phyloP scores from a whole-genome alignment of 2,329 filamentous ascomycete species.

The Plectosphaerella cucumerina region DNA sequence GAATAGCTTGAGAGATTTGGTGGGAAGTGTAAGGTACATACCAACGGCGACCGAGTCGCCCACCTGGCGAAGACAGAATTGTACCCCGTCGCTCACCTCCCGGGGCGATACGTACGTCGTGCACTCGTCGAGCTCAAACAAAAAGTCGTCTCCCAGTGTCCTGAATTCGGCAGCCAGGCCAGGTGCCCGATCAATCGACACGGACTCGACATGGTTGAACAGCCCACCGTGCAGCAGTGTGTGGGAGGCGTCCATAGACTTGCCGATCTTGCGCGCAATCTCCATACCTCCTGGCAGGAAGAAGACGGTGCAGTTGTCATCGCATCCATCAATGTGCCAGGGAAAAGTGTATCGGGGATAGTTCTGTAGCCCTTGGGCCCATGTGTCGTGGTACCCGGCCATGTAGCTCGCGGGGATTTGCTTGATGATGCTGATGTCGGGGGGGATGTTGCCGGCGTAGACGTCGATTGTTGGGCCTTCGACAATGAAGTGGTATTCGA shows the following conservation, averaged over 20 bases:
- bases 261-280: constrained; percentile 9
- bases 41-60: constrained; percentile 12
- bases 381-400: constrained; percentile 12
- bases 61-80: constrained; percentile 14
- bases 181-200: constrained; percentile 11
- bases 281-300: constrained; percentile 14
- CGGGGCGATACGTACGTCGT: constrained; percentile 8
- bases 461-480: constrained; percentile 8
- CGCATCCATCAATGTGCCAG: constrained; percentile 11
- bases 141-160: not conserved
- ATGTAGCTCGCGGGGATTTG: constrained; percentile 10
- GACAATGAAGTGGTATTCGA: constrained; percentile 11
- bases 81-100: constrained; percentile 12
- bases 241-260: constrained; percentile 7
- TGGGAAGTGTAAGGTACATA: not conserved
- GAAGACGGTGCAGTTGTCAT: constrained; percentile 8
- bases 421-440: constrained; percentile 8
- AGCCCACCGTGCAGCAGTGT: constrained; percentile 10
- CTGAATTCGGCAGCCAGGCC: constrained; percentile 12
- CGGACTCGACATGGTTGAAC: constrained; percentile 9
- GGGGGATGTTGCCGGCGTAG: constrained; percentile 13
- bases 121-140: constrained; percentile 11
- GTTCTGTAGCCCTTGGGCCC: constrained; percentile 10
- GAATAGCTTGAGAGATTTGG: no score
- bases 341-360: constrained; percentile 12